Evolutionary conservation across 1,284 basidiomycete genomes (phyloP).

Genomic region (Tetrapyrgos nigripes): DNA sequence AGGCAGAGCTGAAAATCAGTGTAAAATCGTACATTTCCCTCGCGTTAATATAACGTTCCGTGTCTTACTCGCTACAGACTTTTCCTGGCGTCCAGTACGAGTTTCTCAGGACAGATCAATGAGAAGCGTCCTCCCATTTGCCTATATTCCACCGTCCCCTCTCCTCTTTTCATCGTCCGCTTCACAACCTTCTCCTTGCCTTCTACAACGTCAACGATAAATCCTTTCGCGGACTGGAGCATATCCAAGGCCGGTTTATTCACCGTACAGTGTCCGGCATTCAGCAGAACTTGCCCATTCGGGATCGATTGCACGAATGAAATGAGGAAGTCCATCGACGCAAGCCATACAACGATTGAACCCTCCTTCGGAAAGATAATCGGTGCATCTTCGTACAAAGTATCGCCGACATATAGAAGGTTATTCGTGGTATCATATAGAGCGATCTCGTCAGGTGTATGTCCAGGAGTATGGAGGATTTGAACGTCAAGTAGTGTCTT

Average conservation of each 20-base stretch:
- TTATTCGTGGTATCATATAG: slow-evolving; percentile 53
- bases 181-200: slow-evolving; percentile 45
- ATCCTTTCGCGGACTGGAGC: slow-evolving; percentile 43
- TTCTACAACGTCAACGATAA: slow-evolving; percentile 53
- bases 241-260: slow-evolving; percentile 51
- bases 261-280: slow-evolving; percentile 54
- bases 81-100: slow-evolving; percentile 43
- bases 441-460: slow-evolving; percentile 62
- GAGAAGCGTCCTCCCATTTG: slow-evolving; percentile 50
- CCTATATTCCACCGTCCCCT: slow-evolving; percentile 48
- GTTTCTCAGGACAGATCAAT: slow-evolving; percentile 54
- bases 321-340: slow-evolving; percentile 47
- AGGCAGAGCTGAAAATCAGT: background rate
- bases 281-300: slow-evolving; percentile 43
- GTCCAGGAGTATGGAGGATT: slow-evolving; percentile 60
- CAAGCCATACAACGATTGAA: slow-evolving; percentile 54
- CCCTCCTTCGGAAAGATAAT: slow-evolving; percentile 62
- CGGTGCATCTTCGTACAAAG: slow-evolving; percentile 57
- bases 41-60: background rate
- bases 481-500: slow-evolving; percentile 38
- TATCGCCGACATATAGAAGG: slow-evolving; percentile 63
- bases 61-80: background rate
- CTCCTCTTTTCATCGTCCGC: slow-evolving; percentile 41
- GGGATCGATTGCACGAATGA: slow-evolving; percentile 39
- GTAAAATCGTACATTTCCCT: background rate